These are phyloP conservation scores for Zygnema circumcarinatum DNA, from an alignment of 139 green algal species.

Conservation along the genomic window DNA sequence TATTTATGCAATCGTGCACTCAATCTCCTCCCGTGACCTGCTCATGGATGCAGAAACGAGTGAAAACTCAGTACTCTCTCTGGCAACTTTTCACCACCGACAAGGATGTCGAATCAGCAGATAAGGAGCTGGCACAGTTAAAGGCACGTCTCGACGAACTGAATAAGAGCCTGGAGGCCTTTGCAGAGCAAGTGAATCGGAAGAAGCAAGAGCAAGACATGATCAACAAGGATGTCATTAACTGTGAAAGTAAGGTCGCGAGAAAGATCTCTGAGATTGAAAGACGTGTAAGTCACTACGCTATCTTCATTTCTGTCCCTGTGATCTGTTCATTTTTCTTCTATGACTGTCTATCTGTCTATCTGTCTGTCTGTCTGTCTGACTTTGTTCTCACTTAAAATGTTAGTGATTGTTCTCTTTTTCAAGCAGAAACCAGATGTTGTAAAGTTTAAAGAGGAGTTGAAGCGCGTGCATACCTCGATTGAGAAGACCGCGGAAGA, in stretches of 20 bases:
- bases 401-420: too few relatives aligned
- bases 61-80: slow-evolving; percentile 65
- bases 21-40: too few relatives aligned
- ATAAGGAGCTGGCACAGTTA: slow-evolving; percentile 47
- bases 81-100: slow-evolving; percentile 84
- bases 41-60: slow-evolving; percentile 47
- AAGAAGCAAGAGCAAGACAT: slow-evolving; percentile 66
- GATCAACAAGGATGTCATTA: slow-evolving; percentile 70
- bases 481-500: slow-evolving; percentile 9
- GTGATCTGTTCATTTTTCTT: neutral
- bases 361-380: too few relatives aligned
- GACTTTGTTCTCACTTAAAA: too few relatives aligned
- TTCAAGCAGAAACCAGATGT: slow-evolving; percentile 44
- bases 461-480: slow-evolving; percentile 23
- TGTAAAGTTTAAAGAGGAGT: slow-evolving; percentile 60
- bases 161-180: neutral
- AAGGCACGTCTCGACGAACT: neutral
- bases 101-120: slow-evolving; percentile 58
- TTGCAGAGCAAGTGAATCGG: neutral
- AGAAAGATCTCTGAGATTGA: slow-evolving; percentile 76
- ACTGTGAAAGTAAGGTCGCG: slow-evolving; percentile 76
- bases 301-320: neutral
- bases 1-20: too few relatives aligned
- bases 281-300: slow-evolving; percentile 67
- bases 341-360: too few relatives aligned